Evolutionary conservation across 805 yeast genomes (phyloP).

Genomic region (Kluyveromyces wickerhamii): DNA sequence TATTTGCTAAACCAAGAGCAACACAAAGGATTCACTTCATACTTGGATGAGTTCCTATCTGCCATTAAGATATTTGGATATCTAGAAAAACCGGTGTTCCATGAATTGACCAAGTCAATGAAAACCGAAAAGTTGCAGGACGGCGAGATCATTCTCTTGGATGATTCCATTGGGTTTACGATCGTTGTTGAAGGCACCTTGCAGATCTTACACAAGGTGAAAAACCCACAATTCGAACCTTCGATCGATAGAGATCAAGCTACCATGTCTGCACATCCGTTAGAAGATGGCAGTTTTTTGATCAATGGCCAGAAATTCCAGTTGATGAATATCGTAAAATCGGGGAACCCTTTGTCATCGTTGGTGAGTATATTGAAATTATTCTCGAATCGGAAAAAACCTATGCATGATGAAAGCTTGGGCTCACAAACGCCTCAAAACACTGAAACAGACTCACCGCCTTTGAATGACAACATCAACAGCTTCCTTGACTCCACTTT

Average conservation of each 20-base stretch:
- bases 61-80: conserved; percentile 95
- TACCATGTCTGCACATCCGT: conserved; percentile 31
- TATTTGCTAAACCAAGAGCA: conserved; percentile 2
- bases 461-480: not conserved
- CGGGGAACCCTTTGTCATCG: conserved; percentile 82
- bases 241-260: conserved; percentile 21
- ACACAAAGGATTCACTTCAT: conserved; percentile 39
- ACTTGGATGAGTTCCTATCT: conserved; percentile 78
- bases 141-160: conserved; percentile 69
- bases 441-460: not conserved
- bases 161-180: conserved; percentile 75
- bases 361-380: conserved; percentile 71
- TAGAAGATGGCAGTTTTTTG: conserved; percentile 21
- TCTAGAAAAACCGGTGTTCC: conserved; percentile 81
- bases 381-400: conserved; percentile 36
- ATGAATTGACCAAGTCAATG: conserved; percentile 86
- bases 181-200: conserved; percentile 89
- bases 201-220: conserved; percentile 61
- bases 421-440: not conserved
- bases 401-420: not conserved
- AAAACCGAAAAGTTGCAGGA: conserved; percentile 74
- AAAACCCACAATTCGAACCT: conserved; percentile 12
- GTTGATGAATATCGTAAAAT: conserved; percentile 67
- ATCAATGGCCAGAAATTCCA: conserved; percentile 61
- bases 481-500: conserved; percentile 3